Evolutionary conservation across 208 protist species (phyloP), one percentile per base, ranked within the genome.

Genomic region (Wallacemonas rigidus): DNA sequence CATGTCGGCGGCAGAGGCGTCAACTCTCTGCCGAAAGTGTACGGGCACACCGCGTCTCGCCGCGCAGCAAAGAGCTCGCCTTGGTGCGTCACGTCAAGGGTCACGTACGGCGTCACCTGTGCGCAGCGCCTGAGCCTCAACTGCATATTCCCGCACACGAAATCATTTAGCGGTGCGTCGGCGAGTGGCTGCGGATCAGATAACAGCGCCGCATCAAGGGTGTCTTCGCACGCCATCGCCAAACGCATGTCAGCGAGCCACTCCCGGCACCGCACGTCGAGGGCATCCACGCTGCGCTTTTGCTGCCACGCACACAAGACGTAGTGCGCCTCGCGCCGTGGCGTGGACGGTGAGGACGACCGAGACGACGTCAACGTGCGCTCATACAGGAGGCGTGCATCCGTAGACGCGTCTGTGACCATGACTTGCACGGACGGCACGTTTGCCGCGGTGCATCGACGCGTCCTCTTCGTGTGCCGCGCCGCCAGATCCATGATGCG

Each of bases 221-320:
- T 17, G 8, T 62, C 56, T 41, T 62, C 56, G 17, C 36, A 62
- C 3, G 83, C n/a, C 3, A 85, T 15, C 43, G 71, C 51, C n/a
- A 88, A 38, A 38, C 83, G 83, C 9, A 88, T 17, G 80, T 88
- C 83, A 8, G 73, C 56, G 57, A 72, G 53, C 80, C 79, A 88
- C 53, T 76, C 72, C 15, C 76, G 73, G 71, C 80, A 85, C 54
- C 51, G 72, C 51, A 88, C 17, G 50, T 88, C 77, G 35, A 71
- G 0, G 11, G 4, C 8, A 2, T 64, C 64, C 45, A 77, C 5
- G 8, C 17, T 15, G 15, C 17, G 44, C 41, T 72, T 72, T 26
- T 65, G 45, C 56, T 72, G 38, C 8, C 41, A 5, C 35, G 53
- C 39, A 3, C n/a, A 11, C 40, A 67, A 44, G 6, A 17, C 51